phyloP scores from a whole-genome alignment of 768 basidiomycete species.

The Leccinum truebloodii region DNA sequence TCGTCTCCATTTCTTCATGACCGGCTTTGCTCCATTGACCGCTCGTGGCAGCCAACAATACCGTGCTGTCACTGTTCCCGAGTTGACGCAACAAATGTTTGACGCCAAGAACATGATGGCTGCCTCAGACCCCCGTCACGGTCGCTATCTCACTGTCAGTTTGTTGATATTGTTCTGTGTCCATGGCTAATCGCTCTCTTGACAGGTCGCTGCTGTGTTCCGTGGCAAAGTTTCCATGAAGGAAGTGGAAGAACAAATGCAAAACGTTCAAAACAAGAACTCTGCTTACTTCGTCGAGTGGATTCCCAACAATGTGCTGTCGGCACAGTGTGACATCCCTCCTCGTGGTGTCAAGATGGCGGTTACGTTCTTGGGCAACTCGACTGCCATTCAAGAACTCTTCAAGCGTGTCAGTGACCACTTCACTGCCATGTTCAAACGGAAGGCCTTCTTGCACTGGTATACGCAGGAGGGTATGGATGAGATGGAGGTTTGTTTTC shows the following conservation, averaged over 20 bases:
- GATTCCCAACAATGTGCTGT: constrained; percentile 99
- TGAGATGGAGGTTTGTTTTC: constrained; percentile 78
- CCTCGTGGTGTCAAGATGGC: constrained; percentile 96
- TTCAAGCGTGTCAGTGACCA: constrained; percentile 99
- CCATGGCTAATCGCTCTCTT: not conserved
- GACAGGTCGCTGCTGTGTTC: constrained; percentile 90
- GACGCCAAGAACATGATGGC: constrained; percentile 99
- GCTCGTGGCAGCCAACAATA: constrained; percentile 94
- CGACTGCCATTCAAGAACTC: constrained; percentile 94
- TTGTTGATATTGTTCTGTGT: not conserved
- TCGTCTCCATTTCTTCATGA: constrained; percentile 99
- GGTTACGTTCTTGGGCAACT: constrained; percentile 97
- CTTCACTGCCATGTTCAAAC: constrained; percentile 99
- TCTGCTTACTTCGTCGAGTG: constrained; percentile 98
- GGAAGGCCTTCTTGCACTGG: constrained; percentile 99
- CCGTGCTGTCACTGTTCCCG: constrained; percentile 95
- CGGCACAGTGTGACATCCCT: constrained; percentile 97
- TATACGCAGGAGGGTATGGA: constrained; percentile 99
- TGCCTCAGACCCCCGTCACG: constrained; percentile 94
- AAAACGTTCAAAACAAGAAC: constrained; percentile 97
- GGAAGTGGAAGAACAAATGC: constrained; percentile 99
- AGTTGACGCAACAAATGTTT: constrained; percentile 99
- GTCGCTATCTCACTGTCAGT: constrained; percentile 92
- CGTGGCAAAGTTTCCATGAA: constrained; percentile 99
- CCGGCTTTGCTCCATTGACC: constrained; percentile 92